phyloP scores from a whole-genome alignment of 805 yeast genomes.

The Wickerhamomyces xylosicus region DNA sequence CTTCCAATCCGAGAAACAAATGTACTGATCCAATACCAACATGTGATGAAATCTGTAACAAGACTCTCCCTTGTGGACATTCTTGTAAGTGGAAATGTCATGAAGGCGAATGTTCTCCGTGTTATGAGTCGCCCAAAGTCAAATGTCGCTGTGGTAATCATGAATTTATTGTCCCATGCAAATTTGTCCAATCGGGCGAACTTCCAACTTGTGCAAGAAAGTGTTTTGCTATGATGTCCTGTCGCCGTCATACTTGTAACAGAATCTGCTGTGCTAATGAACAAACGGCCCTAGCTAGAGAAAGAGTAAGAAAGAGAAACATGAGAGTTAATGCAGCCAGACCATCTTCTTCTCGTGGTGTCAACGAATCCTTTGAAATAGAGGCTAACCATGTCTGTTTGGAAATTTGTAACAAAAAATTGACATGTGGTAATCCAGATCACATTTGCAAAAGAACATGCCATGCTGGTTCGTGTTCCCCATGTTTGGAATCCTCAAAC shows the following conservation, averaged over 20 bases:
- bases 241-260: constrained; percentile 73
- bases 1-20: constrained; percentile 31
- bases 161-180: constrained; percentile 54
- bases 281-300: constrained; percentile 42
- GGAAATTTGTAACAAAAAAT: constrained; percentile 46
- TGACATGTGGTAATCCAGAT: constrained; percentile 45
- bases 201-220: constrained; percentile 56
- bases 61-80: constrained; percentile 61
- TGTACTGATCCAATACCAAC: constrained; percentile 78
- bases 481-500: constrained; percentile 71
- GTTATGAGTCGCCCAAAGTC: constrained; percentile 39
- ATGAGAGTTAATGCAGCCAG: constrained; percentile 31
- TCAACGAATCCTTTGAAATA: constrained; percentile 43
- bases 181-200: constrained; percentile 37
- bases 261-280: constrained; percentile 63
- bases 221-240: constrained; percentile 66
- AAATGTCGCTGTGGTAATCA: constrained; percentile 57
- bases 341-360: constrained; percentile 14
- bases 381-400: constrained; percentile 74
- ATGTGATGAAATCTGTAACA: constrained; percentile 58
- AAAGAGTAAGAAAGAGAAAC: constrained; percentile 34
- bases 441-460: constrained; percentile 66
- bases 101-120: constrained; percentile 64
- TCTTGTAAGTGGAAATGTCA: constrained; percentile 70
- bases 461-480: constrained; percentile 72